Percentiles rank a stretch among this genome's conserved stretches.
These are phyloP conservation scores for Fraxinus latifolia DNA, from an alignment of 305 asterid species.

Conservation along the genomic window DNA sequence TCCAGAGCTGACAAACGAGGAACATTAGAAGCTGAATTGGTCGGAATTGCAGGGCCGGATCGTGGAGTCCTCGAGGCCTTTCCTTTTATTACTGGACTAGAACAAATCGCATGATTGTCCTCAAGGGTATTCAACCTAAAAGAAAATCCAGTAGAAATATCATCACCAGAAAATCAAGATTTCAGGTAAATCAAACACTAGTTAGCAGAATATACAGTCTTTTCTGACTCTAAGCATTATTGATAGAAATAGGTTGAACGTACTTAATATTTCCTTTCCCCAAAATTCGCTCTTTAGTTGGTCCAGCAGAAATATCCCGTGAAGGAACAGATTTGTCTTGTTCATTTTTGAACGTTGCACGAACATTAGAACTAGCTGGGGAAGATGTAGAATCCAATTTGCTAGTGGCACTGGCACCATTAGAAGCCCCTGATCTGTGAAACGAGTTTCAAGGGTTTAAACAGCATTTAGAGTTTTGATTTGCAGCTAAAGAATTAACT, in stretches of 20 bases:
- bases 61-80: conserved; percentile 92
- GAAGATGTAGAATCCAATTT: conserved; percentile 66
- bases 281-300: conserved; percentile 65
- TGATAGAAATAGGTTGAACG: conserved; percentile 24
- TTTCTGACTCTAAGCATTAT: conserved; percentile 6
- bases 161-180: conserved; percentile 17
- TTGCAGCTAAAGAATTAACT: background rate
- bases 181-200: background rate
- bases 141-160: conserved; percentile 23
- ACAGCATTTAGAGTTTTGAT: background rate
- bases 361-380: conserved; percentile 58
- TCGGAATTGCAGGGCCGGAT: conserved; percentile 49
- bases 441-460: conserved; percentile 26
- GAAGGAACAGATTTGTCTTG: conserved; percentile 61
- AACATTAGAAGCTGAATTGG: conserved; percentile 47
- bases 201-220: background rate
- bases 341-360: conserved; percentile 60
- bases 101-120: conserved; percentile 45
- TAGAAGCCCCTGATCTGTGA: conserved; percentile 63
- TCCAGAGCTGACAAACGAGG: conserved; percentile 64
- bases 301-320: conserved; percentile 59
- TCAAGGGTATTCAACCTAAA: conserved; percentile 81
- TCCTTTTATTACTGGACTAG: conserved; percentile 69
- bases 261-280: conserved; percentile 81
- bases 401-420: conserved; percentile 37